Base-by-base conservation (phyloP, 352 stramenopile species). In the Thraustochytrium striatum region DNA sequence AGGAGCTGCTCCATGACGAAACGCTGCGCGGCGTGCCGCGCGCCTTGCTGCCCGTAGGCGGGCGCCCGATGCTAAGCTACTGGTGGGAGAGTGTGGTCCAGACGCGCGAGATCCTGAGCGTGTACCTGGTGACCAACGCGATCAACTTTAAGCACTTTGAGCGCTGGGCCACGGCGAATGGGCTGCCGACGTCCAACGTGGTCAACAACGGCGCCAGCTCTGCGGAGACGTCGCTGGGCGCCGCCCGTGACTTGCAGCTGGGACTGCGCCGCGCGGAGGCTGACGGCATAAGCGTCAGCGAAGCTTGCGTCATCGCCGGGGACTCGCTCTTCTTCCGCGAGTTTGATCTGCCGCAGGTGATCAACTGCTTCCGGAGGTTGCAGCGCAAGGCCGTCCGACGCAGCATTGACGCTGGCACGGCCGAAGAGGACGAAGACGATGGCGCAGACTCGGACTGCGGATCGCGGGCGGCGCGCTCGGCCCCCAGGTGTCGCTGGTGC, bases 111-210 rank as follows among this genome's bases (percentile, higher is more conserved):
- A 82, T 83, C 38, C 36, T 16, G 25, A 55, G 62, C 47, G 78
- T 83, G 2, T 83, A 82, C 62, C 47, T 83, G 0, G 80, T 83
- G 13, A 72, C 57, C 30, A 82, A 81, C 43, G 80, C 80, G 3
- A 82, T 57, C 41, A 50, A 78, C 25, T 83, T 78, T 57, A 83
- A 83, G 65, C 65, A 82, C 11, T 83, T 83, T 35, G 80, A 83
- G 61, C 72, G 80, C 21, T 83, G 69, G 69, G 80, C 80, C 57
- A 83, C 80, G 43, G 58, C 80, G 30, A 41, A 73, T 25, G 80
- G 80, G 1, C 35, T 83, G 25, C 80, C 72, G 21, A 41, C 52
- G 28, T 57, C 43, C 1, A 62, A 82, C 33, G 73, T 83, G 19
- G 38, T 83, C 59, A 83, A 83, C 73, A 73, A 82, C 21, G 80